These are phyloP conservation scores for Entamoeba moshkovskii DNA, from an alignment of 208 protist genomes.

Conservation along the genomic window DNA sequence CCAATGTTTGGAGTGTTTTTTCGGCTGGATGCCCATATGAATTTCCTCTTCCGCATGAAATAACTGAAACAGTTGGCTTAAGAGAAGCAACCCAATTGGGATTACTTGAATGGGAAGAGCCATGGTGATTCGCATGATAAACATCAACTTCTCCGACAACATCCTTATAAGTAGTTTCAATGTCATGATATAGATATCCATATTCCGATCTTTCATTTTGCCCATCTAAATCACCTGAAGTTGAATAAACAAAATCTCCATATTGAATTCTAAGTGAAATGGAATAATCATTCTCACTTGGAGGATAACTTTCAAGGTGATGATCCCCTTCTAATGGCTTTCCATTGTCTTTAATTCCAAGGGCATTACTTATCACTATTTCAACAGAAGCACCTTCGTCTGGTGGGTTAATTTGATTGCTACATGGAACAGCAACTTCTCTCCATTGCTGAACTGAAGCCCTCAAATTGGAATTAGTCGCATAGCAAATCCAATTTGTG, in stretches of 20 bases:
- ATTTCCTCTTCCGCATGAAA: not conserved
- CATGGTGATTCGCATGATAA: not conserved
- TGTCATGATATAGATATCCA: not conserved
- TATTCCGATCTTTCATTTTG: not conserved
- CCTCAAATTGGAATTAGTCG: not conserved
- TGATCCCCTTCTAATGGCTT: not conserved
- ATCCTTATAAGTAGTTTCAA: not conserved
- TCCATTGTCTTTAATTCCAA: not conserved
- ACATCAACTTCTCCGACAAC: not conserved
- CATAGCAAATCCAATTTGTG: not conserved
- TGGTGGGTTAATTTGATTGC: not conserved
- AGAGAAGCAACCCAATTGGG: not conserved
- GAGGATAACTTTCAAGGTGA: not conserved
- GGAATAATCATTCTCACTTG: not conserved
- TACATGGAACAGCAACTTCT: not conserved
- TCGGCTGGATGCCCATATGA: not conserved
- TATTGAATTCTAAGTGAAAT: not conserved
- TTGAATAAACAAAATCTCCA: conserved; percentile 1
- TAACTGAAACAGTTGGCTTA: not conserved
- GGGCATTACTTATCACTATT: not conserved
- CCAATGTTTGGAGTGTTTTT: not conserved
- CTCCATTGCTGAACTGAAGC: not conserved
- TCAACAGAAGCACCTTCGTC: not conserved
- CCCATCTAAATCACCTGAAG: not conserved
- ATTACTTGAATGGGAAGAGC: not conserved